Evolutionary conservation across 1,284 basidiomycete genomes (phyloP).

Genomic region (Neonothopanus nambi): DNA sequence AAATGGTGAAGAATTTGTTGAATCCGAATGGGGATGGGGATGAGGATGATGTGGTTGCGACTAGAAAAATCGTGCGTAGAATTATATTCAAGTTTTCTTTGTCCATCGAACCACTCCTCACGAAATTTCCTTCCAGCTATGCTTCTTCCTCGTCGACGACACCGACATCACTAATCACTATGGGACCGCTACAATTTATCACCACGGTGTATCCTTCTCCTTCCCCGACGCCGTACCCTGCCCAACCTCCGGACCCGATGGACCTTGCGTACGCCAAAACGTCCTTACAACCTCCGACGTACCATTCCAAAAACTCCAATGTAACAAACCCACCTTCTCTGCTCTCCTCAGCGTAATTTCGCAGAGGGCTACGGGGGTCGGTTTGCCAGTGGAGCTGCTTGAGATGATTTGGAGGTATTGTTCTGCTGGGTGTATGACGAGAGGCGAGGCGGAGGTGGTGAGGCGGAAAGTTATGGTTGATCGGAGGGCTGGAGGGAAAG

Average conservation of each 20-base stretch:
- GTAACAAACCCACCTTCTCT: conserved; percentile 7
- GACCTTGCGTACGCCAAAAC: background rate
- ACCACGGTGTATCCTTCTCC: too few relatives aligned
- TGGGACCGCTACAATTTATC: too few relatives aligned
- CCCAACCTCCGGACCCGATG: too few relatives aligned
- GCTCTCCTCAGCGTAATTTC: conserved; percentile 7
- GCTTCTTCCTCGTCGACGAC: conserved; percentile 20
- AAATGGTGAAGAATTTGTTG: background rate
- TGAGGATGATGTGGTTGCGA: background rate
- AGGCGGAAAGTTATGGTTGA: conserved; percentile 15
- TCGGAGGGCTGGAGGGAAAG: conserved; percentile 1
- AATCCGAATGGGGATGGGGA: too few relatives aligned
- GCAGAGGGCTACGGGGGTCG: background rate
- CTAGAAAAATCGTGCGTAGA: conserved; percentile 12
- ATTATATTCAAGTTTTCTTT: background rate
- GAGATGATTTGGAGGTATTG: conserved; percentile 10
- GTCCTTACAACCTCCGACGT: conserved; percentile 17
- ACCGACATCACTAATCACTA: too few relatives aligned
- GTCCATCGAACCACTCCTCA: too few relatives aligned
- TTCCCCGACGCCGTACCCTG: too few relatives aligned
- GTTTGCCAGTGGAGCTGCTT: conserved; percentile 14
- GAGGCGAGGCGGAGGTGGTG: conserved; percentile 17
- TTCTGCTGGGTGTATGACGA: conserved; percentile 7
- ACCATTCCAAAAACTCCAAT: too few relatives aligned
- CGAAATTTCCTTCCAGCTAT: conserved; percentile 9